Evolutionary conservation across 331 rosid genomes (phyloP).

Genomic region (Arachis monticola): DNA sequence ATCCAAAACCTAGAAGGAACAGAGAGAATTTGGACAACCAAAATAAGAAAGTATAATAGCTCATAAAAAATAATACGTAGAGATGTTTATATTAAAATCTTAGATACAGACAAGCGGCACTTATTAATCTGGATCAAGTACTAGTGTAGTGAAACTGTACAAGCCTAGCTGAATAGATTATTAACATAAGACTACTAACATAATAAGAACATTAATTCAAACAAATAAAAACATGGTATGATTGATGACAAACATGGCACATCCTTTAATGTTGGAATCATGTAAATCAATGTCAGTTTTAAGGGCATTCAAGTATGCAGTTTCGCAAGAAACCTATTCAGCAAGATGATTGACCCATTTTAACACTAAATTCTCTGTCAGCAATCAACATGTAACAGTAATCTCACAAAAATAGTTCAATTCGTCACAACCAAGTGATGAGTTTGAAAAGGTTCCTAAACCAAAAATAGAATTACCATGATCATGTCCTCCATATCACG

Average conservation of each 20-base stretch:
- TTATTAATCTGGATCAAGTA: not conserved
- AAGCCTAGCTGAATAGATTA: not conserved
- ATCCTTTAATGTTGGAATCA: not conserved
- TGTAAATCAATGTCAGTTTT: not conserved
- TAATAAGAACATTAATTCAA: not conserved
- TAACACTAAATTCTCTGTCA: not conserved
- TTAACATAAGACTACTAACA: not conserved
- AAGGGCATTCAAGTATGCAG: not conserved
- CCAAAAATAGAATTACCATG: constrained; percentile 63
- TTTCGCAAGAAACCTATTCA: not conserved
- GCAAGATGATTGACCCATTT: not conserved
- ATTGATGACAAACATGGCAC: not conserved
- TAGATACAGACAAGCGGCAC: not conserved
- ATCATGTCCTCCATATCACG: constrained; percentile 98
- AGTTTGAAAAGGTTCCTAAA: not conserved
- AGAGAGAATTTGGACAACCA: constrained; percentile 26
- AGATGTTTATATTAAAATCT: not conserved
- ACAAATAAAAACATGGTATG: not conserved
- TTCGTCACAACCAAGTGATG: not conserved
- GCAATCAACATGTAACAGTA: not conserved
- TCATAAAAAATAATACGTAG: constrained; percentile 25
- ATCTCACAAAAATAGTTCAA: not conserved
- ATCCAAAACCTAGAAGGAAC: constrained; percentile 71
- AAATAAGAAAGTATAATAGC: not conserved
- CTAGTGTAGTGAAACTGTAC: not conserved